A percentile compares a stretch with the other conserved stretches of the same genome.
Evolutionary conservation across 2,329 filamentous ascomycete species (phyloP).

Genomic region (Fusarium sp.): DNA sequence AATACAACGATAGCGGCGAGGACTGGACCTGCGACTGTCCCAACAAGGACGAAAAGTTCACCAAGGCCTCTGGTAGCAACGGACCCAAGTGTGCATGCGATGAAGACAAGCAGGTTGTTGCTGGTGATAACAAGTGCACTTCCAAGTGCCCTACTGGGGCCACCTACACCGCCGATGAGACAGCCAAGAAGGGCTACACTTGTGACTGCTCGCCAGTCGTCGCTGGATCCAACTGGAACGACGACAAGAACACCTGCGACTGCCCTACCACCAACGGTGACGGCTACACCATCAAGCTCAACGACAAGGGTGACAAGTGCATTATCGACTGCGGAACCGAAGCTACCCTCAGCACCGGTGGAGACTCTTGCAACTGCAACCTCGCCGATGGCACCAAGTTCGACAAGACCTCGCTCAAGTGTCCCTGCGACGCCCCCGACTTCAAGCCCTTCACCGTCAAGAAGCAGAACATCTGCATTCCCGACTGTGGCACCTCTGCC

Average conservation of each 20-base stretch:
- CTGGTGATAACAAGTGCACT: not conserved
- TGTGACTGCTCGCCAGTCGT: not conserved
- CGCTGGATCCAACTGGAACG: not conserved
- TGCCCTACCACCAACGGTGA: not conserved
- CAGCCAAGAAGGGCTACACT: not conserved
- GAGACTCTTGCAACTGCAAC: not conserved
- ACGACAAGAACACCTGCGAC: not conserved
- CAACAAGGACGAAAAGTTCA: not conserved
- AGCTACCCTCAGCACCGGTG: not conserved
- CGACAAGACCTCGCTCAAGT: not conserved
- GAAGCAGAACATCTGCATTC: not conserved
- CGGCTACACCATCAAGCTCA: not conserved
- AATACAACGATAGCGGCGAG: not conserved
- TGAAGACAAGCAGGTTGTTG: not conserved
- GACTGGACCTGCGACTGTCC: not conserved
- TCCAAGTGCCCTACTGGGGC: not conserved
- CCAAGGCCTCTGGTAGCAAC: not conserved
- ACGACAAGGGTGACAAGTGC: not conserved
- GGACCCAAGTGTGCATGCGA: not conserved
- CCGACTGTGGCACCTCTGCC: not conserved
- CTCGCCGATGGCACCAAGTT: not conserved
- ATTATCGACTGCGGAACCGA: not conserved
- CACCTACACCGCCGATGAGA: not conserved
- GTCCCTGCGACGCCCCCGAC: constrained; percentile 1
- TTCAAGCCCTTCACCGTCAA: not conserved